phyloP scores from a whole-genome alignment of 75 land plant species.

The Cunninghamia lanceolata region DNA sequence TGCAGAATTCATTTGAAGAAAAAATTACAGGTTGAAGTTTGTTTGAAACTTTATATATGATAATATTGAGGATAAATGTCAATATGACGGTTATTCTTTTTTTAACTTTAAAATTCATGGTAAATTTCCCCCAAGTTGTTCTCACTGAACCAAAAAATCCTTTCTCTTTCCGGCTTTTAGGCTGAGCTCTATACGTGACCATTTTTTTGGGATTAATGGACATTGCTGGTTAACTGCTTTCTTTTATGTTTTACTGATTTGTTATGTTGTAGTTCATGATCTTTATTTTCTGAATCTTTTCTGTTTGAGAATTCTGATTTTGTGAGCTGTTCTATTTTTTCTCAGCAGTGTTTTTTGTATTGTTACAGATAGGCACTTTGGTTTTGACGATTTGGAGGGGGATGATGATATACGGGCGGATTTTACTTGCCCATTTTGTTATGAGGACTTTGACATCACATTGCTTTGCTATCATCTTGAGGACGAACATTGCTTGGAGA shows the following conservation, averaged over 20 bases:
- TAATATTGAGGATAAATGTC: background rate
- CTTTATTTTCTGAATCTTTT: background rate
- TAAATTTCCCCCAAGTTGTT: background rate
- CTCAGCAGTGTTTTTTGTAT: constrained; percentile 3
- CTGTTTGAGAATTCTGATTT: background rate
- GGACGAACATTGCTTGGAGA: constrained; percentile 64
- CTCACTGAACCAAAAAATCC: background rate
- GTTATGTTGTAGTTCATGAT: background rate
- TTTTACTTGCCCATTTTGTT: constrained; percentile 72
- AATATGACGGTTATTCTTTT: background rate
- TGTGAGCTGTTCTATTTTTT: background rate
- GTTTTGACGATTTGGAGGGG: constrained; percentile 48
- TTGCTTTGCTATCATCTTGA: constrained; percentile 72
- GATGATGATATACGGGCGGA: constrained; percentile 63
- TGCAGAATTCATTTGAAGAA: no score
- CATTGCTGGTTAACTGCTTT: background rate
- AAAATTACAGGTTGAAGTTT: background rate
- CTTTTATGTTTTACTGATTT: background rate
- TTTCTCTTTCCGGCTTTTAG: background rate
- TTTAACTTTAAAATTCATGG: background rate
- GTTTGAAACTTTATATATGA: background rate
- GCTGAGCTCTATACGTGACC: background rate
- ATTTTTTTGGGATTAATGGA: background rate
- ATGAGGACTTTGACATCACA: constrained; percentile 55
- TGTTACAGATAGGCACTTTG: constrained; percentile 38